A percentile compares a stretch with the other conserved stretches of the same genome.
phyloP scores from a whole-genome alignment of 805 yeast genomes.

The Candida manassasensis region DNA sequence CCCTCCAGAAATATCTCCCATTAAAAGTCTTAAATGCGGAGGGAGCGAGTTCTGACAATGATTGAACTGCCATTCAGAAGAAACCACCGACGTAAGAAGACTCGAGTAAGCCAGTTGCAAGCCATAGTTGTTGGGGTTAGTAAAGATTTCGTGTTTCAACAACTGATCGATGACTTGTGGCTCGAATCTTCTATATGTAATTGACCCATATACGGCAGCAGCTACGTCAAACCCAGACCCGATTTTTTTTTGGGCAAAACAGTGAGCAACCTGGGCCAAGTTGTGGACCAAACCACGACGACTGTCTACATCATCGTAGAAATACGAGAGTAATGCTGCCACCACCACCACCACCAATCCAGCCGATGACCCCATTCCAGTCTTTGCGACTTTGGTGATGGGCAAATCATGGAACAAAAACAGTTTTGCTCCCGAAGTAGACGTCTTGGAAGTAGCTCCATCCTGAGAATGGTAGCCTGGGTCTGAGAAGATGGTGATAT shows the following conservation, averaged over 20 bases:
- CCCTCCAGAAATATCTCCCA: conserved; percentile 94
- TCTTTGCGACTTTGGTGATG: conserved; percentile 77
- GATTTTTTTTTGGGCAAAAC: conserved; percentile 89
- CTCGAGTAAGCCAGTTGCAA: neutral
- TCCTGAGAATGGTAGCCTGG: conserved; percentile 83
- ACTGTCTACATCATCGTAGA: conserved; percentile 19
- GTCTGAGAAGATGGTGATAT: conserved; percentile 73
- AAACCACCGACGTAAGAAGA: conserved; percentile 33
- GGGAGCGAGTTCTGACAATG: conserved; percentile 61
- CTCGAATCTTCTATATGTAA: conserved; percentile 71
- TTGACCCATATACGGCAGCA: conserved; percentile 89
- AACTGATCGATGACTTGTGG: conserved; percentile 46
- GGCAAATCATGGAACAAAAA: conserved; percentile 59
- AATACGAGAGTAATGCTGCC: conserved; percentile 57
- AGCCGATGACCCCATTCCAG: conserved; percentile 96
- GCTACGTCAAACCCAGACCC: conserved; percentile 99
- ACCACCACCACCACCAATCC: conserved; percentile 81
- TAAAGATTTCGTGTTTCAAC: conserved; percentile 25
- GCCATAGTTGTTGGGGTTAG: conserved; percentile 6
- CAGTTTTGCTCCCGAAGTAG: conserved; percentile 30
- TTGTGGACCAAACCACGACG: conserved; percentile 60
- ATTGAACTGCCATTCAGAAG: conserved; percentile 59
- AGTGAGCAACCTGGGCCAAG: conserved; percentile 83
- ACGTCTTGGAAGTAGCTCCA: conserved; percentile 30
- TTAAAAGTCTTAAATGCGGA: conserved; percentile 57